Evolutionary conservation across 2,329 filamentous ascomycete genomes (phyloP), one percentile per base, ranked within the genome.

Genomic region (Aspergillus carbonarius): DNA sequence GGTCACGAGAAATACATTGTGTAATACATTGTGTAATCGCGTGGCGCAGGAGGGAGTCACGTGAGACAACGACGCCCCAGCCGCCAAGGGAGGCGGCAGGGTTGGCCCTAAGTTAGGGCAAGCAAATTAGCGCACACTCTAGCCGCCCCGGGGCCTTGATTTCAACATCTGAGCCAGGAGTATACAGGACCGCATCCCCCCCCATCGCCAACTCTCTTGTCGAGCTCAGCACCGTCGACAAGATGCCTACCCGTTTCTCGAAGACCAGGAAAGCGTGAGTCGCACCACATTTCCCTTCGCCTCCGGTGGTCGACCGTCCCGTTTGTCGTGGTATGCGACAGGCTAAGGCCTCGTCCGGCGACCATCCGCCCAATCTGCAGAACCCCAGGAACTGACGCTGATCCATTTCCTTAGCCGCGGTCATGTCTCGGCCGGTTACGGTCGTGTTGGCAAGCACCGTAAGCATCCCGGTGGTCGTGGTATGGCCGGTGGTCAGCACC

Each of bases 401-500:
- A 65, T 62, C 32, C 61, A 55, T 58, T 63, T 65, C 63, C 52
- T 57, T 78, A 92, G 89, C 85, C 92, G 93, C 85, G 93, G 93
- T 82, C 92, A 99, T 85, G 95, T 99, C 79, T 96, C 91, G 78
- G 92, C 92, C 86, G 95, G 95, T 86, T 88, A 98, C 82, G 93
- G 95, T 85, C 93, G 93, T 88, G 82, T 98, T 79, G 95, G 95
- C 81, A 98, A 98, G 90, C 93, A 97, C 90, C 86, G 95, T 79
- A 98, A 99, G 89, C 85, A 88, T 75, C 87, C 87, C 76, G 86
- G 87, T 86, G 87, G 85, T 85, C 86, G 86, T 78, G 86, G 87
- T 88, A 91, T 91, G 83, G 95, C 95, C 80, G 93, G 95, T 96
- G 93, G 93, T 87, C 92, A 97, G 85, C 95, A 99, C 86, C 95